These are phyloP conservation scores for Posidonia oceanica DNA, from an alignment of 116 monocot species.

Conservation along the genomic window DNA sequence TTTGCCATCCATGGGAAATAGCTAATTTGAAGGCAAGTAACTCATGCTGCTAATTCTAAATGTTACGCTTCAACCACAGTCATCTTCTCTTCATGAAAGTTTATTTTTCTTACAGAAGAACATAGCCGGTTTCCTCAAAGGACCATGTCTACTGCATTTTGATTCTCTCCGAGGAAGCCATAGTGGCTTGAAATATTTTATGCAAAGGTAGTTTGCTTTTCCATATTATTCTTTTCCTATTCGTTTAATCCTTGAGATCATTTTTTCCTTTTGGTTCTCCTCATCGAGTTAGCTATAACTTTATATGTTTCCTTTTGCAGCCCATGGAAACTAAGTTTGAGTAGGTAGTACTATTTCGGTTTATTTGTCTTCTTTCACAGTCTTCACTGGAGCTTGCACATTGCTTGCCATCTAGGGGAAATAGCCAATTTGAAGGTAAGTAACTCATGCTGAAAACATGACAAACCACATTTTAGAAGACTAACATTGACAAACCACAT, in stretches of 20 bases:
- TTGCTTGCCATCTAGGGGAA: constrained; percentile 96
- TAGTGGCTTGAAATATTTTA: constrained; percentile 50
- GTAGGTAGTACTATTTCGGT: background rate
- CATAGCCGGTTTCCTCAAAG: constrained; percentile 17
- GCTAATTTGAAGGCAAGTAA: constrained; percentile 32
- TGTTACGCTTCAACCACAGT: background rate
- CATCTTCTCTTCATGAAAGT: background rate
- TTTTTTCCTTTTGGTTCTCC: too few relatives aligned
- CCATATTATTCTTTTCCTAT: background rate
- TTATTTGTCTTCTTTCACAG: constrained; percentile 26
- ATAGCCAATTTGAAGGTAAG: constrained; percentile 39
- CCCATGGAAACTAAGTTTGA: too few relatives aligned
- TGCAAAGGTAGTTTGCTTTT: constrained; percentile 44
- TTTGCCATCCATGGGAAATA: constrained; percentile 95
- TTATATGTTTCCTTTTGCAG: too few relatives aligned
- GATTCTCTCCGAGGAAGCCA: constrained; percentile 89
- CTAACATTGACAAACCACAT: too few relatives aligned
- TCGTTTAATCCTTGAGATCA: background rate
- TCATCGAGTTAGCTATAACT: too few relatives aligned
- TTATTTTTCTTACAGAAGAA: constrained; percentile 31
- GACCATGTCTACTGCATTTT: constrained; percentile 84
- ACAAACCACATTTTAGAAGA: too few relatives aligned
- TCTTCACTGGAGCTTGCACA: constrained; percentile 93
- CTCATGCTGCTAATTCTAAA: background rate
- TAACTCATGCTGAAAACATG: background rate